Evolutionary conservation across 257 asterid species (phyloP), one percentile per base, ranked within the genome.

Genomic region (Capsicum pubescens): DNA sequence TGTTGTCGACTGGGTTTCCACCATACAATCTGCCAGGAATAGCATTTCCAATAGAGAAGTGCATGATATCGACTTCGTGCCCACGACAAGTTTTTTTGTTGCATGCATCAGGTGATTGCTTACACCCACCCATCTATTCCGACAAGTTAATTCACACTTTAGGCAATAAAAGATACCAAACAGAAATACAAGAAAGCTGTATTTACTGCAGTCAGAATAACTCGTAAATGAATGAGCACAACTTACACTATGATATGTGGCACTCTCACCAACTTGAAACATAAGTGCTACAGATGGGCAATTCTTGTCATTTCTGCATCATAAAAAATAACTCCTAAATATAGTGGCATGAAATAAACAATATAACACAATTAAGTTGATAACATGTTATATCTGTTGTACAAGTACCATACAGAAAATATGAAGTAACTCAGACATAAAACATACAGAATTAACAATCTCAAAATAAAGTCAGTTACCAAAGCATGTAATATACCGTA

Each of bases 111-210:
- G 91, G 92, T 79, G 91, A 90, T 87, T 93, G 97, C 87, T 90
- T 92, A 83, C 98, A 94, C 42, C 97, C 98, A 81, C 97, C 98
- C 98, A 94, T 94, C 98, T 94, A 82, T 80, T 86, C 84, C 56
- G 60, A 83, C 71, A 82, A 87, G 72, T 60, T 19, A 36, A 81
- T 66, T 77, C 63, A 66, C 55, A 48, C 74, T 79, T 91, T 55
- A 88, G 87, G 77, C 46, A 79, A 69, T 68, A 55, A 26, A 85
- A 6, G 19, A 54, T 78, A 70, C 60, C 42, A 50, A 80, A 36
- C 48, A 86, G 61, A 67, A 81, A 8, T 57, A 26, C 5, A 77
- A 14, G 50, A 77, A 77, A 77, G 6, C 16, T 26, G 50, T 77
- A 54, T 77, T 48, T 50, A 21, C 61, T 21, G 63, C 21, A 14